Evolutionary conservation across 129 eudicot species (phyloP), one percentile per base, ranked within the genome.

Genomic region (Chrysanthemum makinoi): DNA sequence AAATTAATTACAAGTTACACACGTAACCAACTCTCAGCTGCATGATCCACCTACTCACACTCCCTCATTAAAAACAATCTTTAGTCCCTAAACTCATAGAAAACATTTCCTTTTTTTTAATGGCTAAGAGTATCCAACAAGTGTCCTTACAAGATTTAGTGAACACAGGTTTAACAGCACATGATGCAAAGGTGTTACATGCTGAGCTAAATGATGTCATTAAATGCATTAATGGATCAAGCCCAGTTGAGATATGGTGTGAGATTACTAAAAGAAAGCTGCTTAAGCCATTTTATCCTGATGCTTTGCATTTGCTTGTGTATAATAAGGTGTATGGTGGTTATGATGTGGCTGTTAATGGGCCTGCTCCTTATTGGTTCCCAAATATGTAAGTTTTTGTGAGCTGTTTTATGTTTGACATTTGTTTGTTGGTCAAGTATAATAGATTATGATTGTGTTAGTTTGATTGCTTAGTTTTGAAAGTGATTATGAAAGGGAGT

Each of bases 341-440:
- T 49, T 86, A 88, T 54, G 89, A 90, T 77, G 84, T 12, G 3
- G 74, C 95, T 52, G 17, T 75, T 72, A 67, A 80, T 79, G 97
- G 96, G 39, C 99, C 89, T 62, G 88, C 97, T 50, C 85, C 77
- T 56, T 90, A 94, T 60, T 94, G 97, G 96, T 90, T 90, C 77
- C 99, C 97, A 70, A 83, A 96, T 3, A 66, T n/a, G 97, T 91
- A 81, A 72, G 63, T 72, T 74, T n/a, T 18, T 18, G 8, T 3
- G 2, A 22, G 8, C 17, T 44, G 12, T 33, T 11, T 35, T 63
- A 4, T 19, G 5, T 24, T 22, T 20, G 6, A 18, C 4, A 0
- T 22, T 22, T 15, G 2, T 2, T 20, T 16, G 10, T 58, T 59
- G 8, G 14, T 1, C 2, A 10, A 10, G 54, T 50, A 10, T 50